Evolutionary conservation across 2,329 filamentous ascomycete species (phyloP).

Genomic region (Cercospora janseana): DNA sequence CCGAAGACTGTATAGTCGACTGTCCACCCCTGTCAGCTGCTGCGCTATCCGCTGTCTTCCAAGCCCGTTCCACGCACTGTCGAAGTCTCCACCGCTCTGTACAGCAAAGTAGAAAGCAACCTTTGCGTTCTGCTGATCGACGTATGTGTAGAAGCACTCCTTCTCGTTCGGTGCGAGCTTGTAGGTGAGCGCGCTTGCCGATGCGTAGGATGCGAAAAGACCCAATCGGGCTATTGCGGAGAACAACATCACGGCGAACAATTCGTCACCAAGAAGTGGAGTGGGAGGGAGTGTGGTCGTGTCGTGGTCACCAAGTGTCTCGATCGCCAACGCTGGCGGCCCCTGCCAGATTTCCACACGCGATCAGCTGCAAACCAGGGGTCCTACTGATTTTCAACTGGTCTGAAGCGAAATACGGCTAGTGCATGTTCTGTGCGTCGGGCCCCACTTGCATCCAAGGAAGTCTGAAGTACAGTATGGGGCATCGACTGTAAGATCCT

Average conservation of each 20-base stretch:
- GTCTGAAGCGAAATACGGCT: neutral
- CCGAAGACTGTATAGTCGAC: slow-evolving; percentile 87
- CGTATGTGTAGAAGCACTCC: slow-evolving; percentile 87
- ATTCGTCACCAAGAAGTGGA: neutral
- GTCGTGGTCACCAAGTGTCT: slow-evolving; percentile 5
- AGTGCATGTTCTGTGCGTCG: neutral
- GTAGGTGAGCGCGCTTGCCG: slow-evolving; percentile 91
- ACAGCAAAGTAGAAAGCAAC: slow-evolving; percentile 99
- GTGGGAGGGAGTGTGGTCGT: neutral
- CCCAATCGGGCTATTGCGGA: slow-evolving; percentile 46
- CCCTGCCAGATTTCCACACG: slow-evolving; percentile 8
- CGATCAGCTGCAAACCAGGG: slow-evolving; percentile 5
- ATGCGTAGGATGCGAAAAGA: slow-evolving; percentile 68
- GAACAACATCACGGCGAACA: slow-evolving; percentile 10
- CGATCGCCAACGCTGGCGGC: slow-evolving; percentile 6
- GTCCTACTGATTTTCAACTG: neutral
- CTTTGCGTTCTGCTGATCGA: slow-evolving; percentile 78
- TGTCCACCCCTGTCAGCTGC: slow-evolving; percentile 17
- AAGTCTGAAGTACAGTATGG: no score
- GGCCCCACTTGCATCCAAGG: no score
- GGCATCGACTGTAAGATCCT: no score
- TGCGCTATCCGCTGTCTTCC: neutral
- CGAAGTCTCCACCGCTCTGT: slow-evolving; percentile 97
- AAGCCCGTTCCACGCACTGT: slow-evolving; percentile 46
- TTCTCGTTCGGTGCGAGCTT: slow-evolving; percentile 86